Conservation (phyloP, 1,139 yeast species). For the Meyerozyma elateridarum region DNA sequence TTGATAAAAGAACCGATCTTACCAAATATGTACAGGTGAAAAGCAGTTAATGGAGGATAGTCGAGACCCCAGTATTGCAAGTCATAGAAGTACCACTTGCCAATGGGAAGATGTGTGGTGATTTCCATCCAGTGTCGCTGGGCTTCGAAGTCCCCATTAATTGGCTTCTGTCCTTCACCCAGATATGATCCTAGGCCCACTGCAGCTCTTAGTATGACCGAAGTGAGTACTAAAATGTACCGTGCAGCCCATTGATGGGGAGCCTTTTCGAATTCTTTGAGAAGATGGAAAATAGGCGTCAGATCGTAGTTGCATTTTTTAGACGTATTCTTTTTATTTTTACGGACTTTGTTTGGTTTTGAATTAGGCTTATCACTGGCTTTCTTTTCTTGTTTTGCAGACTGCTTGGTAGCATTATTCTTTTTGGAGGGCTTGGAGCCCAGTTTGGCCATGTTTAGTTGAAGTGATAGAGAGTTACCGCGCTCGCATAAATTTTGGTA, state of each 20-base stretch:
- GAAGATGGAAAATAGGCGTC: constrained; percentile 38
- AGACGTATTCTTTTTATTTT: constrained; percentile 1
- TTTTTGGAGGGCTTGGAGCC: too few relatives aligned
- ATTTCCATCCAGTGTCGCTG: constrained; percentile 98
- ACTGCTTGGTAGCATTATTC: too few relatives aligned
- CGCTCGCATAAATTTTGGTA: too few relatives aligned
- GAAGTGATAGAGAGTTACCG: too few relatives aligned
- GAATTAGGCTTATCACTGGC: too few relatives aligned
- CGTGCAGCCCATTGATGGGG: constrained; percentile 90
- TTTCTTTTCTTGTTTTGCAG: too few relatives aligned
- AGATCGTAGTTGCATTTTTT: constrained; percentile 14
- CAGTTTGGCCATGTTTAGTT: too few relatives aligned
- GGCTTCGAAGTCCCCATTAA: constrained; percentile 95
- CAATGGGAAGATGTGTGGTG: constrained; percentile 69
- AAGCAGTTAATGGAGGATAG: constrained; percentile 96
- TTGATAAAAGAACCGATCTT: constrained; percentile 60
- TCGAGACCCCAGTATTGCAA: constrained; percentile 94
- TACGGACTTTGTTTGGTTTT: too few relatives aligned
- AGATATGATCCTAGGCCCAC: constrained; percentile 88
- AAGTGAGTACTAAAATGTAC: constrained; percentile 69
- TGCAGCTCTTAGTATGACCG: constrained; percentile 74
- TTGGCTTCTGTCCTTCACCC: constrained; percentile 64
- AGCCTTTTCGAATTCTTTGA: constrained; percentile 46
- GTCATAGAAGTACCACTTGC: constrained; percentile 85
- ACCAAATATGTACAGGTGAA: constrained; percentile 81